These are phyloP conservation scores for Quillaja saponaria DNA, from an alignment of 306 rosid species.

Conservation along the genomic window DNA sequence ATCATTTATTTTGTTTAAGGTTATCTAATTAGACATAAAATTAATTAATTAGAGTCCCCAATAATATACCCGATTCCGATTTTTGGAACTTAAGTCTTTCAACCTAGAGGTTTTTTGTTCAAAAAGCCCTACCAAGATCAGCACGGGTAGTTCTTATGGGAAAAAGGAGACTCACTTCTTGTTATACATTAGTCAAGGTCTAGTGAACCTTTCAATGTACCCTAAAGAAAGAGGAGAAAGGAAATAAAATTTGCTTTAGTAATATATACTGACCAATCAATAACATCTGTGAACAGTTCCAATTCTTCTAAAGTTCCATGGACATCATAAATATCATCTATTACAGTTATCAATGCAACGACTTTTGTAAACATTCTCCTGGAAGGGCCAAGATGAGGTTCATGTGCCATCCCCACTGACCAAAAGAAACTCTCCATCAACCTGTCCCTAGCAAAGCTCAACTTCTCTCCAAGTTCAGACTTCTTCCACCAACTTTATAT, in stretches of 20 bases:
- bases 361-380: background rate
- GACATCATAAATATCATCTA: slow-evolving; percentile 11
- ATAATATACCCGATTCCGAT: too few relatives aligned
- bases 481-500: slow-evolving; percentile 14
- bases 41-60: too few relatives aligned
- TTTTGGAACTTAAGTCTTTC: too few relatives aligned
- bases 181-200: too few relatives aligned
- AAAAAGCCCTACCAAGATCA: too few relatives aligned
- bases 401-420: background rate
- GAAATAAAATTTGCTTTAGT: too few relatives aligned
- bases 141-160: too few relatives aligned
- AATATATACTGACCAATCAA: slow-evolving; percentile 13
- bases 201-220: too few relatives aligned
- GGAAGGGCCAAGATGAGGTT: background rate
- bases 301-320: slow-evolving; percentile 7
- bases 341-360: background rate
- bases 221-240: too few relatives aligned
- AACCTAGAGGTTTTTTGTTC: too few relatives aligned
- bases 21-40: background rate
- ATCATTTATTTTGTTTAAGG: background rate
- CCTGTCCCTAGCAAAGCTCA: slow-evolving; percentile 8
- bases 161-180: too few relatives aligned
- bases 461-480: too few relatives aligned
- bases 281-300: slow-evolving; percentile 7
- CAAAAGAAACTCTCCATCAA: slow-evolving; percentile 2